Percentiles rank a stretch among this genome's conserved stretches.
phyloP scores from a whole-genome alignment of 768 basidiomycete genomes.

The Grammothele lineata region DNA sequence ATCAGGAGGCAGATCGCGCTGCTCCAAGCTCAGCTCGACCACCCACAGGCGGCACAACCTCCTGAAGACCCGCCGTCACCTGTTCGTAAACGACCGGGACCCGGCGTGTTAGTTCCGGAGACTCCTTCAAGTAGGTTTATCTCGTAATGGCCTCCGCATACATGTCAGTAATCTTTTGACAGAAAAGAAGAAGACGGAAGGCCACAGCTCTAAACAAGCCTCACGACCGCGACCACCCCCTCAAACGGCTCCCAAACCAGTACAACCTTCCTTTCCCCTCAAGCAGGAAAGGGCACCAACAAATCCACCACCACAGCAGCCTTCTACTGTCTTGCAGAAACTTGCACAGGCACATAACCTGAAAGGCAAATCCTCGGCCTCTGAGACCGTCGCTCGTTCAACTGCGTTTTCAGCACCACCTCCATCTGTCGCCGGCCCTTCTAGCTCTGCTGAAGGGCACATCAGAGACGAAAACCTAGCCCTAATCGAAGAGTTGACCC shows the following conservation, averaged over 20 bases:
- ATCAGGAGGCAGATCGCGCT: slow-evolving; percentile 51
- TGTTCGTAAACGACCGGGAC: slow-evolving; percentile 42
- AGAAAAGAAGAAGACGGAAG: slow-evolving; percentile 45
- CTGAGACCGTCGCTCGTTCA: slow-evolving; percentile 17
- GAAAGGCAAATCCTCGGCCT: not conserved
- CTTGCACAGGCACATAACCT: slow-evolving; percentile 32
- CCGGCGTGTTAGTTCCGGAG: slow-evolving; percentile 42
- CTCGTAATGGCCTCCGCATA: not conserved
- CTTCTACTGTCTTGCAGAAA: slow-evolving; percentile 51
- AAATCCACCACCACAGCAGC: slow-evolving; percentile 27
- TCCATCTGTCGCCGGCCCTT: slow-evolving; percentile 3
- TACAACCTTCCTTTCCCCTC: not conserved
- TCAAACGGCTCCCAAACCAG: not conserved
- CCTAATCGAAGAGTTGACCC: slow-evolving; percentile 69
- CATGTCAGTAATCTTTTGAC: not conserved
- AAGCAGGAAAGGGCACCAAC: not conserved
- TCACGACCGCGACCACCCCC: not conserved
- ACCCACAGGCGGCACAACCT: slow-evolving; percentile 26
- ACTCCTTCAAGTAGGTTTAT: slow-evolving; percentile 71
- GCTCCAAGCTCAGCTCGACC: slow-evolving; percentile 51
- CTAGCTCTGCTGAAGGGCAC: slow-evolving; percentile 2
- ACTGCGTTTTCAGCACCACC: slow-evolving; percentile 18
- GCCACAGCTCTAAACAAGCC: slow-evolving; percentile 9
- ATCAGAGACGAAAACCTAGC: slow-evolving; percentile 58
- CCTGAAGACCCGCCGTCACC: slow-evolving; percentile 29